Base-by-base conservation (phyloP, 371 early-diverging fungal genomes). In the Coemansia sp. region DNA sequence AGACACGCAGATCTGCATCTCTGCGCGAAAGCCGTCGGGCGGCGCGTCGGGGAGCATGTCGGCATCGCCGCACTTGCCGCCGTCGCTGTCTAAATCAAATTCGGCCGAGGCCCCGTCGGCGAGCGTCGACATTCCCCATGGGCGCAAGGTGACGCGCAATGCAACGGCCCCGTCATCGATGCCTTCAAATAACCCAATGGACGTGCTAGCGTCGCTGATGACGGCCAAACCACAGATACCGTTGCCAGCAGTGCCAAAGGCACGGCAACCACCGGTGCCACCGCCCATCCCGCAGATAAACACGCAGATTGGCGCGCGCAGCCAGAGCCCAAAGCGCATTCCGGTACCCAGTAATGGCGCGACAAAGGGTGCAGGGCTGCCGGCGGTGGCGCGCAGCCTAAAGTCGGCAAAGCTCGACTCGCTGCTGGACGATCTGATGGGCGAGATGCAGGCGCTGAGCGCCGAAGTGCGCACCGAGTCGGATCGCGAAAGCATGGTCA, bases 351-450 rank as follows among this genome's bases (percentile, higher is more conserved):
- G 60, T 40, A 24, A 50, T 31, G 10, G 64, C 40, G 18, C 9
- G 14, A 31, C 12, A 38, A 18, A 33, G 36, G 5, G 38, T 39
- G 39, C 11, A 18, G 24, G 39, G 49, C 3, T 32, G 51, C 49
- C 51, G 29, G 56, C 56, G 18, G 56, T 5, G 50, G 65, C 10
- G 44, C 51, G 34, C 39, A 64, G 66, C 49, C 50, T 64, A 33
- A 71, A 72, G 58, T 59, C 76, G 4, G 67, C 66, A n/a, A 69
- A 72, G 54, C 64, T 75, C 11, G 76, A 75, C 50, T 72, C 72
- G 49, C 52, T 75, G 57, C 55, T 75, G 24, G 76, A 71, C 43
- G 76, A 75, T n/a, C 50, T 75, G 53, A 60, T 75, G 76, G 72
- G 66, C 52, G 67, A 70, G 46, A 75, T 75, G 72, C 71, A 75